A percentile compares a stretch with the other conserved stretches of the same genome.
These are phyloP conservation scores for Graphium sp. DNA, from an alignment of 2,329 filamentous ascomycete species.

Conservation along the genomic window DNA sequence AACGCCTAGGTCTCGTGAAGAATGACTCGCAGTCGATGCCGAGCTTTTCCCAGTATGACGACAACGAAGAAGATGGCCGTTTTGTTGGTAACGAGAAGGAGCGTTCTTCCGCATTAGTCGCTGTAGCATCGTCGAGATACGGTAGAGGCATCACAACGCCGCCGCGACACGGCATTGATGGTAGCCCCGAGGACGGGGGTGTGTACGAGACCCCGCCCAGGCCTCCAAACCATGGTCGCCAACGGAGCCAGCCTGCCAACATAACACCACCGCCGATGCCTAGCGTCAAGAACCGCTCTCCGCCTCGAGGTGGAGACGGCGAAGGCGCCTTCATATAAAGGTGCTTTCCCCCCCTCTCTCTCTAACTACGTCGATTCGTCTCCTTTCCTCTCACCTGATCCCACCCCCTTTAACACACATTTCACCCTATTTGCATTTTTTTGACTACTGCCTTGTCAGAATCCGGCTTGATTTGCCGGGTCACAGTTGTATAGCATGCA, in stretches of 20 bases:
- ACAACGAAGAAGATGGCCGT: conserved; percentile 14
- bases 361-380: no score
- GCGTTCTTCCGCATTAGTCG: conserved; percentile 1
- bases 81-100: conserved; percentile 11
- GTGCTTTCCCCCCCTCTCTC: no score
- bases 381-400: no score
- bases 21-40: conserved; percentile 35
- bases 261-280: conserved; percentile 1
- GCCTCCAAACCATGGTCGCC: neutral
- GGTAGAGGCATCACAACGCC: conserved; percentile 24
- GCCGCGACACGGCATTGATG: conserved; percentile 14
- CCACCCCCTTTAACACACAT: no score
- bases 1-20: conserved; percentile 66
- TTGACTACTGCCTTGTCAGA: no score
- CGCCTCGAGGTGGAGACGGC: neutral
- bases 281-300: conserved; percentile 1
- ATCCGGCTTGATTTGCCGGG: no score
- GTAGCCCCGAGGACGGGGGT: neutral
- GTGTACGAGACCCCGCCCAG: neutral
- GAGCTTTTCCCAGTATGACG: conserved; percentile 16
- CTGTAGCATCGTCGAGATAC: conserved; percentile 14
- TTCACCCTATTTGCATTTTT: no score
- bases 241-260: neutral
- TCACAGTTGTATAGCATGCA: no score
- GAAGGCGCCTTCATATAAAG: conserved; percentile 3